Conservation (phyloP, 306 rosid species). For the Gillenia trifoliata region DNA sequence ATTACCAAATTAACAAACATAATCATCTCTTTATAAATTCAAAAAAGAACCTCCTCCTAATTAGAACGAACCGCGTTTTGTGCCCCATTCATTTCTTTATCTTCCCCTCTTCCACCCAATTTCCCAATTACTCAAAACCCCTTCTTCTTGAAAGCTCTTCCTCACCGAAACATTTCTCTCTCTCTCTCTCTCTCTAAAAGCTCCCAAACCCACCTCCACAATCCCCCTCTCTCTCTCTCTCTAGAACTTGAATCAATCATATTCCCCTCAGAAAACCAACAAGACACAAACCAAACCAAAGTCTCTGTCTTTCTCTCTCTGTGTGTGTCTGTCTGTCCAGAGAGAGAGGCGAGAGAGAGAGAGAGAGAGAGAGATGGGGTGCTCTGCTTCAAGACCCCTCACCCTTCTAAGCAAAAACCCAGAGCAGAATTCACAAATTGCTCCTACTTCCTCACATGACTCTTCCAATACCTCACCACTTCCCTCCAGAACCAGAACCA, state of each 20-base stretch:
- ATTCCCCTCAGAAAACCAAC: conserved; percentile 11
- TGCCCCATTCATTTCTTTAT: conserved; percentile 9
- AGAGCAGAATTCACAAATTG: background rate
- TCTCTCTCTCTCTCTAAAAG: background rate
- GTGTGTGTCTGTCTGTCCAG: background rate
- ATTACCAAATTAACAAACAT: background rate
- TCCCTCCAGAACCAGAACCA: no score
- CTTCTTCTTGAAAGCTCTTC: conserved; percentile 41
- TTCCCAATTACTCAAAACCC: no score
- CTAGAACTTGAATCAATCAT: background rate
- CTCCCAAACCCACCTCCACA: background rate
- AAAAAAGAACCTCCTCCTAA: background rate
- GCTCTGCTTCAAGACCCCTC: conserved; percentile 69
- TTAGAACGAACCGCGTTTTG: background rate
- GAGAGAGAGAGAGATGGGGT: conserved; percentile 50
- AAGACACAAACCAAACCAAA: background rate
- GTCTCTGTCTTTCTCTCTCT: background rate
- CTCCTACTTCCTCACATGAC: conserved; percentile 8
- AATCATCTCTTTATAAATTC: background rate
- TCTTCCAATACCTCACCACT: conserved; percentile 26
- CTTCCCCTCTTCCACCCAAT: conserved; percentile 9
- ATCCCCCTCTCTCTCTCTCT: background rate
- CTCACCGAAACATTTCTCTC: conserved; percentile 11
- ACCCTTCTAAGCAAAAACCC: conserved; percentile 37
- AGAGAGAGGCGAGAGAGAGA: conserved; percentile 4